Conservation (phyloP, 2,329 filamentous ascomycete genomes). For the Metarhizium brunneum region DNA sequence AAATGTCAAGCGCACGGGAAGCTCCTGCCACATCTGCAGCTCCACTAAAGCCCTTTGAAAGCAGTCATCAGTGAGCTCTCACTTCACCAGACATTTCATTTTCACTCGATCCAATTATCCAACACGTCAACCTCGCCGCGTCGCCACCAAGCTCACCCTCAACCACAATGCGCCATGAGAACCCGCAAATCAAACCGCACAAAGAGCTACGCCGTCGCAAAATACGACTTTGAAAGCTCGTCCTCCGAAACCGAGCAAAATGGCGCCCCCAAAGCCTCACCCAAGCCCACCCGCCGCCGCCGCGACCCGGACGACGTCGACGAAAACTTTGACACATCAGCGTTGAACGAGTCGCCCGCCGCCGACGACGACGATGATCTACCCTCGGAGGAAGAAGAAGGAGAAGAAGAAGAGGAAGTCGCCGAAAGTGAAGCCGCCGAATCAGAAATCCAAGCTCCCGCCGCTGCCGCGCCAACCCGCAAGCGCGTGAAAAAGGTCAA, state of each 20-base stretch:
- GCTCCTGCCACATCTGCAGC: too few relatives aligned
- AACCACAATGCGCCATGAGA: constrained; percentile 18
- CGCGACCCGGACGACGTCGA: constrained; percentile 13
- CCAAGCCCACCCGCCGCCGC: constrained; percentile 3
- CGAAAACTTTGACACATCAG: background rate
- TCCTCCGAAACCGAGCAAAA: constrained; percentile 1
- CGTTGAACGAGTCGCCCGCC: background rate
- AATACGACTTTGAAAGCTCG: constrained; percentile 24
- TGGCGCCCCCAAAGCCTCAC: background rate
- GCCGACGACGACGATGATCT: background rate
- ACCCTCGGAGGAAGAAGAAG: constrained; percentile 10
- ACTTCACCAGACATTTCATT: too few relatives aligned
- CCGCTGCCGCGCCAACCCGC: constrained; percentile 6
- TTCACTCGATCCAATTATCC: too few relatives aligned
- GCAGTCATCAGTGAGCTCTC: too few relatives aligned
- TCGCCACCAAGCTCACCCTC: background rate
- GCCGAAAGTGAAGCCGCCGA: constrained; percentile 1
- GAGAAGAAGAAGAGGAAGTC: background rate
- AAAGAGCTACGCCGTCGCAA: constrained; percentile 23
- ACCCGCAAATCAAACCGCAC: constrained; percentile 27
- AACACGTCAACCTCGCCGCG: background rate
- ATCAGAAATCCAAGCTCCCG: background rate
- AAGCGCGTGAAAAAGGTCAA: constrained; percentile 16
- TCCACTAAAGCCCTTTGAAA: too few relatives aligned
- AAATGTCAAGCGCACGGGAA: too few relatives aligned